phyloP scores from a whole-genome alignment of 2,329 filamentous ascomycete genomes.

The Diaporthe sp. region DNA sequence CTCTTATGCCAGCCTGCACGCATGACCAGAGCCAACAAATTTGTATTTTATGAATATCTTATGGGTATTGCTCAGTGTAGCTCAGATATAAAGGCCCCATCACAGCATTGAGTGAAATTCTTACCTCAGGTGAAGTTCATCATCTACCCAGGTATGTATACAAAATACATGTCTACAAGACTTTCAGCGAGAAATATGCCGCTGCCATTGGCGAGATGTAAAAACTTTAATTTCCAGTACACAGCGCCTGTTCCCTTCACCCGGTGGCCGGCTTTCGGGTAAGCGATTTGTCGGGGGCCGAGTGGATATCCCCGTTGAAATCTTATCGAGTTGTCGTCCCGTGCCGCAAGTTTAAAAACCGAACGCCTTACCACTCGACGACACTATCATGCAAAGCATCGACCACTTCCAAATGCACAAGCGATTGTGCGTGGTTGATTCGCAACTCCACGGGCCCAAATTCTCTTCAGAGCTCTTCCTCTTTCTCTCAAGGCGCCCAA shows the following conservation, averaged over 20 bases:
- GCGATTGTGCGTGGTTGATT: background rate
- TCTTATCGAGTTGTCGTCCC: background rate
- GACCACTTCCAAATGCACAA: background rate
- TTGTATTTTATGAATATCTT: background rate
- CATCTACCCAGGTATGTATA: background rate
- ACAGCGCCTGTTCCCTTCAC: background rate
- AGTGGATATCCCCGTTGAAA: background rate
- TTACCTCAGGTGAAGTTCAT: background rate
- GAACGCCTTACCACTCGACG: background rate
- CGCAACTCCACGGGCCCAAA: no score
- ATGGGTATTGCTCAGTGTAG: background rate
- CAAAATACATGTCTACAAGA: background rate
- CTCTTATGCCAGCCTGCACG: background rate
- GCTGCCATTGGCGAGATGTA: background rate
- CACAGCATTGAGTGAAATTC: background rate
- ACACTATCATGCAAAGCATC: background rate
- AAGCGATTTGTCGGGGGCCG: background rate
- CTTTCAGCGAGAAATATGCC: background rate
- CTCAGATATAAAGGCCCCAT: background rate
- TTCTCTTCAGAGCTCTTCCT: no score
- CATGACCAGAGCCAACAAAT: no score
- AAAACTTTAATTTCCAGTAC: background rate
- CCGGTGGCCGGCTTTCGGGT: constrained; percentile 8
- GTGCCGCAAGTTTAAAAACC: background rate
- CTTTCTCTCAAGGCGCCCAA: no score